A percentile compares a stretch with the other conserved stretches of the same genome.
Conservation (phyloP, 192 early-diverging fungal species). For the Dissophora globulifera region DNA sequence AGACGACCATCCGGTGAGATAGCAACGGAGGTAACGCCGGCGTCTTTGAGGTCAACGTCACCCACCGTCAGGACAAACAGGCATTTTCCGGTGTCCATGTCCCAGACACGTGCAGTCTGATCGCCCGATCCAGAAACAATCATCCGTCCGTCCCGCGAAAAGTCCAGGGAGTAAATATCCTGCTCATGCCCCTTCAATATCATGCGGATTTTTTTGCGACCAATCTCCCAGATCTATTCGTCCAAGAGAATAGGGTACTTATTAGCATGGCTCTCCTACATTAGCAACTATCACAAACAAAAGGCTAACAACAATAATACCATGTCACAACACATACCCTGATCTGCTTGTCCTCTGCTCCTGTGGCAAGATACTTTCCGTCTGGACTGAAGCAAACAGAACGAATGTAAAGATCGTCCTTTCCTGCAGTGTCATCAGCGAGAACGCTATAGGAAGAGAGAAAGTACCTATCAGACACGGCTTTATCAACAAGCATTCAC, state of each 20-base stretch:
- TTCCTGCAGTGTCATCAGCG: conserved; percentile 78
- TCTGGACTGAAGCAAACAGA: conserved; percentile 97
- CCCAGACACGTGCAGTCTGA: conserved; percentile 89
- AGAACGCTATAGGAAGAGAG: conserved; percentile 65
- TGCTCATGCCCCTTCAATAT: conserved; percentile 89
- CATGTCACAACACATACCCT: too few species aligned
- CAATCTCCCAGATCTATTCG: conserved; percentile 74
- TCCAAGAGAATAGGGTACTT: too few species aligned
- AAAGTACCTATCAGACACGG: background rate
- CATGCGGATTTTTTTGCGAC: conserved; percentile 68
- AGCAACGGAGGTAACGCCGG: conserved; percentile 95
- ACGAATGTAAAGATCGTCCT: conserved; percentile 94
- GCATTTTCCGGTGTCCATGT: conserved; percentile 79
- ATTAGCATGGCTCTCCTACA: too few species aligned
- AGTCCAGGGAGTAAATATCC: conserved; percentile 98
- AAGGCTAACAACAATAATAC: too few species aligned
- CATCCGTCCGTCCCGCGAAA: conserved; percentile 86
- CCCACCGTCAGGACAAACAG: conserved; percentile 81
- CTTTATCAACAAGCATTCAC: background rate
- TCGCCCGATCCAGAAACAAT: conserved; percentile 92
- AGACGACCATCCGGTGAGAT: conserved; percentile 89
- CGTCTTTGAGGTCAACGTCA: conserved; percentile 84
- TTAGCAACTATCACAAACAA: too few species aligned
- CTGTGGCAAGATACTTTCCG: conserved; percentile 89
- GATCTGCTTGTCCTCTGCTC: conserved; percentile 96